Base-by-base conservation (phyloP, 306 rosid species). In the Dryas alaskensis region DNA sequence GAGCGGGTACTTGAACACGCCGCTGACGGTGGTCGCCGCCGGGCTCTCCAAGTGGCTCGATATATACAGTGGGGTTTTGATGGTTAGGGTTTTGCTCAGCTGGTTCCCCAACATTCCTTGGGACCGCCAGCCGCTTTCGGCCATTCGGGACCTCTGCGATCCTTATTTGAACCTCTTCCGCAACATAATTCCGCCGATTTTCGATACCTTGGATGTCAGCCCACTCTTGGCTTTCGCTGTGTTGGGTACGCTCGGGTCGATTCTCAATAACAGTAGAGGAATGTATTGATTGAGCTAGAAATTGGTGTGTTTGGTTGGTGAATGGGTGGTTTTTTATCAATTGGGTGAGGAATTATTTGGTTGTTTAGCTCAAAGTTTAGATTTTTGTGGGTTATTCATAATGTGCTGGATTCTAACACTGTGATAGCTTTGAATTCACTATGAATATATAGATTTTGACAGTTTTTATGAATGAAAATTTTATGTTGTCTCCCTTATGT, bases 51-150 rank as follows among this genome's bases (percentile, higher is more conserved):
- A 95, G 80, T 93, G 98, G 98, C 83, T 93, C 1, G 98, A 93
- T 52, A 93, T 93, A 10, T 93, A 93, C 84, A 91, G 97, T 49
- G 99, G 98, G 12, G 98, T 95, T 6, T 78, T 94, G 86, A 83
- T 94, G 92, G 96, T 94, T 75, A 86, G 99, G 89, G 99, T 94
- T 78, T 79, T 94, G 50, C 94, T 94, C 45, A 92, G 97, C 72
- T 94, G 99, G 99, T 94, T 94, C 83, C 99, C 99, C 0, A 94
- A 93, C 39, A 91, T 93, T 72, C 97, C 98, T 0, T 93, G 97
- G 98, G 98, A 94, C 4, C 84, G 92, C 0, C 98, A 95, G 58
- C 99, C 99, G 7, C 86, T 94, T 0, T 94, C 95, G 0, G 97
- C 97, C 0, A 94, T 94, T 14, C 70, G 97, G 0, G 99, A 94